Evolutionary conservation across 352 stramenopile species (phyloP), one percentile per base, ranked within the genome.

Genomic region (Globisporangium apiculatum): DNA sequence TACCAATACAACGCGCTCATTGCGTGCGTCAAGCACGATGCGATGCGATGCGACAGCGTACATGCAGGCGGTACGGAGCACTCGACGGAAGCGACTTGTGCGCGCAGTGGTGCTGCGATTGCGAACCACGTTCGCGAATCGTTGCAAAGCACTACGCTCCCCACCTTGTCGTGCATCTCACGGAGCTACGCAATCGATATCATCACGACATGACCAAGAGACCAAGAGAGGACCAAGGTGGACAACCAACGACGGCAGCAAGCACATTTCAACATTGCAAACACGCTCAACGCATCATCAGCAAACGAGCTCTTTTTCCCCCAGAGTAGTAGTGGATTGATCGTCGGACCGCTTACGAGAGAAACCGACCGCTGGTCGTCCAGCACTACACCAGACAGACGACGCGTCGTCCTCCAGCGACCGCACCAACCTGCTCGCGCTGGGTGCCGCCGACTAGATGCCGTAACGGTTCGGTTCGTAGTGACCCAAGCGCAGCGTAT

Each of bases 221-320:
- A 3, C 24, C 2, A 31, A 31, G 24, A 31, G 24, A 31, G 1
- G 24, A 31, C 24, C 1, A 31, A 2, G 2, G 24, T 3, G 2
- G 2, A 50, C 12, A 51, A 9, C 10, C 5, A 50, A 5, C 18
- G 17, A 12, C 40, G 3, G 40, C 40, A 43, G 3, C 40, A 43
- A 15, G 41, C 24, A 54, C 11, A 59, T 14, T n/a, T 40, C 46
- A n/a, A 48, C 11, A 54, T 6, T 45, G 51, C 10, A 18, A 35
- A 3, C n/a, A 36, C 10, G 6, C 40, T 18, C 36, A 55, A 47
- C 47, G 7, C 0, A 36, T 67, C 48, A 64, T 67, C 64, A 56
- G 61, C 61, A 67, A 67, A 67, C 56, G 64, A 67, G 61, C 57
- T 60, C 56, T 58, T 63, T 45, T 45, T 40, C 51, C 57, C 40